Evolutionary conservation across 768 basidiomycete genomes (phyloP).

Genomic region (Auricularia sp.): DNA sequence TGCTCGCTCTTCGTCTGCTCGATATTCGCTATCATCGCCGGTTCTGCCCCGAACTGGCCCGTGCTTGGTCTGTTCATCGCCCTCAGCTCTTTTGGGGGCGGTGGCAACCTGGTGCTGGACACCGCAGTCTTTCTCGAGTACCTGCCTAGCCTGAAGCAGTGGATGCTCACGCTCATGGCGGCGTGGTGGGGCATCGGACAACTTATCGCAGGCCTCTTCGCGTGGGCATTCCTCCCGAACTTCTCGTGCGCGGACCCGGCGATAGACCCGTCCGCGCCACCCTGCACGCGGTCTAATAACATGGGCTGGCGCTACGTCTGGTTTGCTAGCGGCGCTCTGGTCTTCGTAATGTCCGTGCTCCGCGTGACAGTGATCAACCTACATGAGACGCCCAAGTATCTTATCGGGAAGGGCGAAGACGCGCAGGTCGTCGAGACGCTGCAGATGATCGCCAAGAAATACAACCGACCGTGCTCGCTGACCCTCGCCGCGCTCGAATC

Average conservation of each 20-base stretch:
- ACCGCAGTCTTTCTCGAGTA: conserved; percentile 28
- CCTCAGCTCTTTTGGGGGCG: conserved; percentile 43
- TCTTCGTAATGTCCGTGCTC: conserved; percentile 41
- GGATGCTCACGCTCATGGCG: conserved; percentile 45
- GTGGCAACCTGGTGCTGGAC: conserved; percentile 41
- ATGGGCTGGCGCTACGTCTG: conserved; percentile 60
- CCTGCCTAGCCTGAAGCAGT: conserved; percentile 45
- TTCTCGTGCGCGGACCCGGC: conserved; percentile 35
- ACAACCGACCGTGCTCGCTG: conserved; percentile 33
- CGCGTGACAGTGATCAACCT: conserved; percentile 46
- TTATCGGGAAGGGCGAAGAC: conserved; percentile 44
- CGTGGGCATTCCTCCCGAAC: conserved; percentile 51
- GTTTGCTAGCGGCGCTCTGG: conserved; percentile 43
- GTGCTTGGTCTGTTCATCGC: conserved; percentile 27
- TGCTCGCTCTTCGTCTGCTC: conserved; percentile 44
- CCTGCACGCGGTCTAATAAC: conserved; percentile 36
- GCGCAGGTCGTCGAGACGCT: conserved; percentile 40
- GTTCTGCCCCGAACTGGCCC: conserved; percentile 27
- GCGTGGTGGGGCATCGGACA: conserved; percentile 55
- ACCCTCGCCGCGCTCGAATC: conserved; percentile 36
- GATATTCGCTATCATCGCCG: conserved; percentile 43
- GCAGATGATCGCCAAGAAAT: conserved; percentile 40
- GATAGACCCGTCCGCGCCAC: conserved; percentile 7
- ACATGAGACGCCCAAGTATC: conserved; percentile 49
- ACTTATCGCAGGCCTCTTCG: conserved; percentile 27